Percentiles rank a stretch among this genome's conserved stretches.
Evolutionary conservation across 306 rosid species (phyloP).

Genomic region (Lathyrus oleraceus): DNA sequence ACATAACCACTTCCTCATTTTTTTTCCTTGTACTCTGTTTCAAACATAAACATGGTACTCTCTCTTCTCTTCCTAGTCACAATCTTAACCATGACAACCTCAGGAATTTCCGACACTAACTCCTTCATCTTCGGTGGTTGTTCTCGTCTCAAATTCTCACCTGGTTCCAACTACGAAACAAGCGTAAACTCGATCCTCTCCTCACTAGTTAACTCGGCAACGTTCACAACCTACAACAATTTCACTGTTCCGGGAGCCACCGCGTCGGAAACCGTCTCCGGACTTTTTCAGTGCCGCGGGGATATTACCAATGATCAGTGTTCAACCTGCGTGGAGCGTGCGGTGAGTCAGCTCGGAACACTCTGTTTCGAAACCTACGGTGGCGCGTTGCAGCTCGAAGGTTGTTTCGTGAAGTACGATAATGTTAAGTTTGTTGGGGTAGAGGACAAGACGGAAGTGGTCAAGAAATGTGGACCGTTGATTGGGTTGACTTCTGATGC

Average conservation of each 20-base stretch:
- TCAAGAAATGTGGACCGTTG: slow-evolving; percentile 75
- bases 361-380: slow-evolving; percentile 64
- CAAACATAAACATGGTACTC: slow-evolving; percentile 37
- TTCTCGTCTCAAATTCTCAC: slow-evolving; percentile 57
- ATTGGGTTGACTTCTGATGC: slow-evolving; percentile 48
- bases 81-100: slow-evolving; percentile 38
- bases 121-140: slow-evolving; percentile 81
- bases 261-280: slow-evolving; percentile 52
- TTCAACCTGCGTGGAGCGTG: slow-evolving; percentile 55
- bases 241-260: slow-evolving; percentile 46
- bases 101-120: slow-evolving; percentile 40
- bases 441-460: slow-evolving; percentile 78
- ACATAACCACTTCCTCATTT: background rate
- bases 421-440: slow-evolving; percentile 65
- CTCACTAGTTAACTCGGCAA: slow-evolving; percentile 69
- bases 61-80: slow-evolving; percentile 26
- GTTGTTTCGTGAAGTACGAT: slow-evolving; percentile 84
- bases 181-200: slow-evolving; percentile 67
- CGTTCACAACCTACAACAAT: slow-evolving; percentile 66
- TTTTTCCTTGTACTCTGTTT: background rate
- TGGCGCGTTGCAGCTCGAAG: slow-evolving; percentile 89
- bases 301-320: slow-evolving; percentile 65
- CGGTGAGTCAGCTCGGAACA: slow-evolving; percentile 63
- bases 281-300: slow-evolving; percentile 91
- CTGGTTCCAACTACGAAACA: slow-evolving; percentile 60